Conservation (phyloP, 768 basidiomycete genomes). For the Leccinum boreale region DNA sequence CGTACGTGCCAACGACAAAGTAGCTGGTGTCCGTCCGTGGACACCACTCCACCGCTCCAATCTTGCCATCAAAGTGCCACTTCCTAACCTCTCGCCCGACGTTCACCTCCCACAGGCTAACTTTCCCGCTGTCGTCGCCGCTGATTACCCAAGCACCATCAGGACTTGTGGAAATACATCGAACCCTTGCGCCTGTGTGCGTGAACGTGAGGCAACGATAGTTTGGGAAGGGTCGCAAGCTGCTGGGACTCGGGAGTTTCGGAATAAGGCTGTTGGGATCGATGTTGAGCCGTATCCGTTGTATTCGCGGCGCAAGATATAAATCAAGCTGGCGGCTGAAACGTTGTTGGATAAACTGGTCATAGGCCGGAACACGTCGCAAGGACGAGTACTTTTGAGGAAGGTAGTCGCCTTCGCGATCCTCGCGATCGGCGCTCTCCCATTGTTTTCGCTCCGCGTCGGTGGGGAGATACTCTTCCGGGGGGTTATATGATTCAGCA, state of each 20-base stretch:
- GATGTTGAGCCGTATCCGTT: conserved; percentile 82
- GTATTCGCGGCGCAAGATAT: conserved; percentile 92
- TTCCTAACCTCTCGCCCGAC: conserved; percentile 85
- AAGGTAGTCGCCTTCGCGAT: conserved; percentile 85
- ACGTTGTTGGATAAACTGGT: conserved; percentile 88
- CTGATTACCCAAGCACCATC: conserved; percentile 90
- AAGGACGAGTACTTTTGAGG: conserved; percentile 83
- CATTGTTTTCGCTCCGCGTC: conserved; percentile 79
- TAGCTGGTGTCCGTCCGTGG: conserved; percentile 79
- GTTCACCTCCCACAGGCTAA: conserved; percentile 88
- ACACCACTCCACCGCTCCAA: conserved; percentile 91
- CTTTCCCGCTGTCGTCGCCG: conserved; percentile 84
- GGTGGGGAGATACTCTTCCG: conserved; percentile 91
- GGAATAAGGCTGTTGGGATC: conserved; percentile 91
- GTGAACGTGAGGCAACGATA: conserved; percentile 70
- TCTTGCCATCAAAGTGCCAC: conserved; percentile 78
- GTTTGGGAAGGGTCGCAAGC: conserved; percentile 91
- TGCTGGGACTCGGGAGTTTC: conserved; percentile 88
- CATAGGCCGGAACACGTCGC: conserved; percentile 89
- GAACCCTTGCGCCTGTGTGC: conserved; percentile 65
- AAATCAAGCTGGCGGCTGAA: conserved; percentile 94
- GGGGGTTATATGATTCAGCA: conserved; percentile 98
- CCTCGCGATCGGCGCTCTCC: conserved; percentile 81
- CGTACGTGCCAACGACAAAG: conserved; percentile 79
- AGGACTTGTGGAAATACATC: conserved; percentile 78